Conservation (phyloP, 768 basidiomycete species). For the Suillus discolor region DNA sequence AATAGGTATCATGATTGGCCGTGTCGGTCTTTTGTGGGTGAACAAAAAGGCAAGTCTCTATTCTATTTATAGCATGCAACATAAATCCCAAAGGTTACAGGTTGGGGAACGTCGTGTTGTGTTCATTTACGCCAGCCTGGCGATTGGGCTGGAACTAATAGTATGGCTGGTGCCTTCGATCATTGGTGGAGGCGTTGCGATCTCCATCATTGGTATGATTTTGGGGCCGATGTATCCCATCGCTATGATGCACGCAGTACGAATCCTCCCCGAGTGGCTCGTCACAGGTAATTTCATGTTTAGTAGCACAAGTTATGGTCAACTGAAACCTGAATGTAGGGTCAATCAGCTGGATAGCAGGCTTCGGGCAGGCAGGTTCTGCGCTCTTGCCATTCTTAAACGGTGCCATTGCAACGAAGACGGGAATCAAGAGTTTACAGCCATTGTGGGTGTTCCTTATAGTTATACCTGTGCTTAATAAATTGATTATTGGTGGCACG, state of each 20-base stretch:
- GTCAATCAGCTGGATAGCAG: conserved; percentile 55
- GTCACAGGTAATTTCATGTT: conserved; percentile 24
- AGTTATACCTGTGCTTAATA: neutral
- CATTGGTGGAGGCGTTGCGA: conserved; percentile 64
- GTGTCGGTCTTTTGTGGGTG: conserved; percentile 29
- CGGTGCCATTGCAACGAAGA: conserved; percentile 42
- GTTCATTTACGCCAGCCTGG: conserved; percentile 30
- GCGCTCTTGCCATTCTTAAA: conserved; percentile 55
- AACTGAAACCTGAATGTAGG: conserved; percentile 30
- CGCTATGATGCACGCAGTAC: conserved; percentile 37
- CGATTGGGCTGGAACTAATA: conserved; percentile 57
- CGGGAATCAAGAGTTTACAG: conserved; percentile 47
- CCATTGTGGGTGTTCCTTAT: conserved; percentile 43
- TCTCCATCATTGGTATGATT: conserved; percentile 67
- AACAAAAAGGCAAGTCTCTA: conserved; percentile 25
- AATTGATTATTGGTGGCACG: neutral
- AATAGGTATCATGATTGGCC: conserved; percentile 31
- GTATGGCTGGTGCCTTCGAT: conserved; percentile 73
- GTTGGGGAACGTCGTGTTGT: conserved; percentile 34
- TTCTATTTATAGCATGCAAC: too few relatives aligned
- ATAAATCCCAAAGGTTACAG: conserved; percentile 16
- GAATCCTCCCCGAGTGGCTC: conserved; percentile 37
- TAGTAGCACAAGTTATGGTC: conserved; percentile 23
- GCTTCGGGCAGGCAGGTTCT: conserved; percentile 52
- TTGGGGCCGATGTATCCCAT: conserved; percentile 81